phyloP scores from a whole-genome alignment of 768 basidiomycete species.

The Macrocybe gigantea region DNA sequence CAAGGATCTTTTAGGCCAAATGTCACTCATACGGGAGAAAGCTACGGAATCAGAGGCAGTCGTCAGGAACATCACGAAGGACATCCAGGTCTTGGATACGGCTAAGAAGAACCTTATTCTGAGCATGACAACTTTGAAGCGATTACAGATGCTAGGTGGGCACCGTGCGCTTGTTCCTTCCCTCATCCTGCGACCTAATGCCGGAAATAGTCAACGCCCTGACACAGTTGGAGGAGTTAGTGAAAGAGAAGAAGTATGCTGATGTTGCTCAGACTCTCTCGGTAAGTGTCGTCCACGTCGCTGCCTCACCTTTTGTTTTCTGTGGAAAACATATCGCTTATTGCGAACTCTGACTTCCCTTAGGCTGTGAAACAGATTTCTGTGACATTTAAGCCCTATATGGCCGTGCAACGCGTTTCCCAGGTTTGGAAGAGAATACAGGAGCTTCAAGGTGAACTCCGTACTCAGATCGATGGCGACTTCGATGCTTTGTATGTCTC shows the following conservation, averaged over 20 bases:
- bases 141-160: constrained; percentile 92
- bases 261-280: constrained; percentile 82
- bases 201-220: constrained; percentile 65
- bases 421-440: constrained; percentile 77
- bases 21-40: constrained; percentile 94
- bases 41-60: constrained; percentile 96
- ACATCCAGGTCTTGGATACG: constrained; percentile 90
- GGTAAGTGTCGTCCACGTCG: constrained; percentile 27
- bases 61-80: constrained; percentile 90
- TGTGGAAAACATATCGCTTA: neutral
- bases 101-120: constrained; percentile 90
- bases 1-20: constrained; percentile 90
- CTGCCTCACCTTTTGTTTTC: neutral
- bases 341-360: constrained; percentile 1
- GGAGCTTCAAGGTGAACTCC: constrained; percentile 78
- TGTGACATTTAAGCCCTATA: constrained; percentile 73
- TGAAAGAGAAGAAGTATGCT: constrained; percentile 72
- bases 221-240: constrained; percentile 71
- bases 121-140: constrained; percentile 85
- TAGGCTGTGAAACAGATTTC: constrained; percentile 89
- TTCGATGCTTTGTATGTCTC: constrained; percentile 85
- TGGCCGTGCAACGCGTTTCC: constrained; percentile 67
- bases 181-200: neutral
- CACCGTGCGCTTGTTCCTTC: constrained; percentile 2
- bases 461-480: constrained; percentile 77